Base-by-base conservation (phyloP, 768 basidiomycete genomes). In the Naganishia vaughanmartiniae region DNA sequence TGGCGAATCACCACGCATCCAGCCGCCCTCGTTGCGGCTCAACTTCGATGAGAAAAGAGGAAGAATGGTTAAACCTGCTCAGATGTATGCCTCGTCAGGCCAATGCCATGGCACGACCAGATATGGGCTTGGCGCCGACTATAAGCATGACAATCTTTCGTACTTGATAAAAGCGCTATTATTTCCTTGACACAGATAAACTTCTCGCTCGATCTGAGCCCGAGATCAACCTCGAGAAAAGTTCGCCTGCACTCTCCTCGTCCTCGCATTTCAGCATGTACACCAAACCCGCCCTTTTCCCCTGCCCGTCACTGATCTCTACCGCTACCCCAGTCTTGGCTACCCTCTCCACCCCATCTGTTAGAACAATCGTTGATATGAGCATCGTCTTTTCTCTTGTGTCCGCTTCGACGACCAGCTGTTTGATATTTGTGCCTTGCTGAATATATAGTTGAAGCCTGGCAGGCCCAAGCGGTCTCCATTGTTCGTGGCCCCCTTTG, bases 261-360 rank as follows among this genome's bases (percentile, higher is more conserved):
- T 91, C 94, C 74, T 92, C 88, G 55, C 94, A 82, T 82, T 98
- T 94, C 67, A 98, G 89, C 96, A 99, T 96, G 81, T 99, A 96
- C 68, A 98, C 84, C 78, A 97, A 88, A 30, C 95, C 96, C 17
- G 94, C 94, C 71, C 95, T 87, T 58, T 87, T 81, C n/a, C 96
- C 96, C 69, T 88, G 85, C 26, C 60, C 39, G 83, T 94, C 91
- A 81, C 91, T 93, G 65, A 99, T 83, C 81, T 98, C 95, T 73
- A 99, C 89, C 54, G 96, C 96, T 48, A 99, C 89, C 17, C 96
- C 96, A 2, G 95, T 98, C 83, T 95, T 97, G 26, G 92, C 96
- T n/a, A 99, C 95, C 55, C 95, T 86, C 82, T 99, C 96, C 31
- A 98, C 95, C 10, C 94, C 96, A 79, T 97, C 94, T 5, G 89